Evolutionary conservation across 2,329 filamentous ascomycete species (phyloP).

Genomic region (Colletotrichum camelliae): DNA sequence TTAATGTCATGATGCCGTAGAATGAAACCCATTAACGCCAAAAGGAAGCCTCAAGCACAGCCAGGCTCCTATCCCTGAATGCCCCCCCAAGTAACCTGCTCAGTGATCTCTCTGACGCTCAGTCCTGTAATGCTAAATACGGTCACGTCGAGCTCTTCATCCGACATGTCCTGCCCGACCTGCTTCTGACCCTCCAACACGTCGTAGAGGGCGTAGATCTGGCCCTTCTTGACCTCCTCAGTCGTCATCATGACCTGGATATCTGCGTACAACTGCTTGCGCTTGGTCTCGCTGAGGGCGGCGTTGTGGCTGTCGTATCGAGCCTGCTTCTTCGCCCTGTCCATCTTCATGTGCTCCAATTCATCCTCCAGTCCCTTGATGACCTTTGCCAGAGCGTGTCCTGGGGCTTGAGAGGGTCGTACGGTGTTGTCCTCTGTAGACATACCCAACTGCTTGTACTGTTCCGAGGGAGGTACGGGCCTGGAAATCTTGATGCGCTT

Average conservation of each 20-base stretch:
- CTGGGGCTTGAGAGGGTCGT: constrained; percentile 72
- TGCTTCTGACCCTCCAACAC: constrained; percentile 81
- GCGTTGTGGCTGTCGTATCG: constrained; percentile 72
- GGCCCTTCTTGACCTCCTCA: constrained; percentile 76
- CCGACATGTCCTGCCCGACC: constrained; percentile 65
- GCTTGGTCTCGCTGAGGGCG: constrained; percentile 67
- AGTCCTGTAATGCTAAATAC: constrained; percentile 59
- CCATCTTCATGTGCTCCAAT: constrained; percentile 74
- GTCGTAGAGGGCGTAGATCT: constrained; percentile 84
- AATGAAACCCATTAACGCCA: constrained; percentile 1
- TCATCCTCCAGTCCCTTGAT: constrained; percentile 85
- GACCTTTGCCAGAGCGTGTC: constrained; percentile 77
- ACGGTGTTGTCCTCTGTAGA: constrained; percentile 62
- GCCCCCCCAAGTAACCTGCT: constrained; percentile 48
- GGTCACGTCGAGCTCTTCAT: constrained; percentile 69
- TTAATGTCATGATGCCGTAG: neutral
- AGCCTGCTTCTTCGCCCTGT: constrained; percentile 66
- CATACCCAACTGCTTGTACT: constrained; percentile 22
- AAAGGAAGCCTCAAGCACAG: neutral
- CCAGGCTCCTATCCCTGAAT: constrained; percentile 30
- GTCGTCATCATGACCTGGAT: constrained; percentile 65
- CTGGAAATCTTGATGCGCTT: constrained; percentile 68
- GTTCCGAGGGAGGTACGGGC: constrained; percentile 69
- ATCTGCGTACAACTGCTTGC: constrained; percentile 63
- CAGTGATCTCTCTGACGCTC: constrained; percentile 47